Conservation (phyloP, 2,329 filamentous ascomycete species). For the Diaporthe sp. region DNA sequence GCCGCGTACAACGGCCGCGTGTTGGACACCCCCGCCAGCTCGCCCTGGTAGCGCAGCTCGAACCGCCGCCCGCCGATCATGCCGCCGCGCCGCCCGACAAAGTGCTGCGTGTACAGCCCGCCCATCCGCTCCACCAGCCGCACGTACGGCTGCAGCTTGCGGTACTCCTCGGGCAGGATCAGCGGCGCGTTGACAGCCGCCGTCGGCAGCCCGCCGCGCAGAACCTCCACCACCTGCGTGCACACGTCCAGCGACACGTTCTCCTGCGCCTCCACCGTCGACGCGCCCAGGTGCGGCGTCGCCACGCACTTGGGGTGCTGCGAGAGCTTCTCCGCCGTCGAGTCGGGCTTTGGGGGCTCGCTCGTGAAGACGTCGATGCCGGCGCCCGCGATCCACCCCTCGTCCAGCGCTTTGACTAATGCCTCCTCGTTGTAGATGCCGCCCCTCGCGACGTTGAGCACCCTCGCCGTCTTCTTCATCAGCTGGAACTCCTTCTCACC, state of each 20-base stretch:
- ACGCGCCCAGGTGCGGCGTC: constrained; percentile 84
- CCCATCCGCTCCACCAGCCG: constrained; percentile 84
- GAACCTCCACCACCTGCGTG: constrained; percentile 80
- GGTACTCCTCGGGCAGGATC: constrained; percentile 84
- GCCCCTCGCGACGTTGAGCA: constrained; percentile 84
- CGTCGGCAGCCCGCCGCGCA: constrained; percentile 79
- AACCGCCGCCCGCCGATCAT: constrained; percentile 75
- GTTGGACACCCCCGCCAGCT: constrained; percentile 77
- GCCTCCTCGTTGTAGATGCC: constrained; percentile 85
- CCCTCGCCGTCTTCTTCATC: constrained; percentile 81
- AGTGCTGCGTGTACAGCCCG: constrained; percentile 83
- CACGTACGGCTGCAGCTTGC: constrained; percentile 82
- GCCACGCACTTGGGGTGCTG: constrained; percentile 79
- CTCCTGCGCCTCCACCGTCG: constrained; percentile 85
- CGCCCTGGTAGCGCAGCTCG: constrained; percentile 82
- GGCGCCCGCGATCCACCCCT: constrained; percentile 79
- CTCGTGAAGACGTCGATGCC: constrained; percentile 84
- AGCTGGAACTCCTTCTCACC: constrained; percentile 72
- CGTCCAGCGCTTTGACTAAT: constrained; percentile 76
- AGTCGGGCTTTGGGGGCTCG: constrained; percentile 72
- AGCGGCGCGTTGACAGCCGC: constrained; percentile 85
- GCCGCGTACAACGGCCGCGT: constrained; percentile 85
- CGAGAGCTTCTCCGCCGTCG: constrained; percentile 73
- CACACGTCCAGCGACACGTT: constrained; percentile 88
- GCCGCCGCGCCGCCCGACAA: constrained; percentile 56